phyloP scores from a whole-genome alignment of 2,329 filamentous ascomycete species.

The Talaromyces sp. region DNA sequence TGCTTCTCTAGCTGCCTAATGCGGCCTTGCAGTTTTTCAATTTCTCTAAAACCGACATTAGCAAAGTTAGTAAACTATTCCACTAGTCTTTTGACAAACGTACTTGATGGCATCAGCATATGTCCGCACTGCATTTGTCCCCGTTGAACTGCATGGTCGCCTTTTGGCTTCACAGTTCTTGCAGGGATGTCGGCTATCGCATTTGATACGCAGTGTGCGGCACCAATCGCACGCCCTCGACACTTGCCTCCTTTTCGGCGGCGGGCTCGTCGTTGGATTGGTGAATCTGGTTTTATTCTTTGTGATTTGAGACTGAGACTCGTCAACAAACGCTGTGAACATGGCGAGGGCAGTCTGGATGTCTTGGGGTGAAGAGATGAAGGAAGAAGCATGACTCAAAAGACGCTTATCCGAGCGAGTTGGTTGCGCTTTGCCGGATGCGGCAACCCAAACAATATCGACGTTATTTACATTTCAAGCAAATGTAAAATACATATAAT shows the following conservation, averaged over 20 bases:
- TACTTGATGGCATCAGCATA: slow-evolving; percentile 4
- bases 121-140: background rate
- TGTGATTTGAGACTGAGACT: background rate
- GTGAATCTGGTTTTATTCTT: background rate
- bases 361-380: background rate
- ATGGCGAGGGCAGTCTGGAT: background rate
- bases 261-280: background rate
- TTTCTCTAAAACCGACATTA: slow-evolving; percentile 1
- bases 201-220: slow-evolving; percentile 7
- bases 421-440: background rate
- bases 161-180: slow-evolving; percentile 6
- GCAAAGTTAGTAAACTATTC: background rate
- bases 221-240: slow-evolving; percentile 8
- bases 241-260: slow-evolving; percentile 8
- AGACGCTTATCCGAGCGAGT: background rate
- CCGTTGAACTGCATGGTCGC: slow-evolving; percentile 2
- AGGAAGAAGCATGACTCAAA: background rate
- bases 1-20: slow-evolving; percentile 6
- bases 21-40: slow-evolving; percentile 2
- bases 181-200: slow-evolving; percentile 8
- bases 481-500: too few relatives aligned
- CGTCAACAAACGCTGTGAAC: background rate
- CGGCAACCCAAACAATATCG: background rate
- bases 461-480: background rate
- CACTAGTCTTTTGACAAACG: background rate